Evolutionary conservation across 768 basidiomycete genomes (phyloP).

Genomic region (Tephrocybe sp.): DNA sequence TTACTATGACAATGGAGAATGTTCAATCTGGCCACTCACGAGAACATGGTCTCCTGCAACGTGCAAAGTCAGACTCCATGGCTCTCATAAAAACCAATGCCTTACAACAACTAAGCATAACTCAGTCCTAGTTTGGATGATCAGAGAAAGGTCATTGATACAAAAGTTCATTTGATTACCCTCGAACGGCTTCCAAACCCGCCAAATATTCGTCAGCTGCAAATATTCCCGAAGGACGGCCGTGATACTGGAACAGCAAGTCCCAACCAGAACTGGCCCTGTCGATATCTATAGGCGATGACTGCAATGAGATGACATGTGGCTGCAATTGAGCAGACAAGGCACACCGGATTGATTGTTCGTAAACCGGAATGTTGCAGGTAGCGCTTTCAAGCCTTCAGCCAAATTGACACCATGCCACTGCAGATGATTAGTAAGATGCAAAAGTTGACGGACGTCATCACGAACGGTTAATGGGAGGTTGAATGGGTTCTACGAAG

Average conservation of each 20-base stretch:
- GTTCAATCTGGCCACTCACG: slow-evolving; percentile 30
- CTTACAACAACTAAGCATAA: slow-evolving; percentile 51
- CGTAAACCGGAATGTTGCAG: slow-evolving; percentile 52
- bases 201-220: slow-evolving; percentile 58
- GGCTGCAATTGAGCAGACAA: not conserved
- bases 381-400: slow-evolving; percentile 54
- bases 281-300: slow-evolving; percentile 37
- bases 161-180: too few relatives aligned
- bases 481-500: slow-evolving; percentile 42
- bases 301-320: not conserved
- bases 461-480: slow-evolving; percentile 34
- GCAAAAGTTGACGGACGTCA: not conserved
- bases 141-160: too few relatives aligned
- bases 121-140: slow-evolving; percentile 48
- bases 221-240: slow-evolving; percentile 52
- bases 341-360: slow-evolving; percentile 51
- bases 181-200: slow-evolving; percentile 51
- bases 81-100: not conserved
- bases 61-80: not conserved
- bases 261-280: slow-evolving; percentile 52
- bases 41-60: slow-evolving; percentile 62
- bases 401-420: slow-evolving; percentile 63
- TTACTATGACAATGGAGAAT: not conserved
- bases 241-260: slow-evolving; percentile 55
- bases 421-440: slow-evolving; percentile 20